Base-by-base conservation (phyloP, 176 grass and related monocot genomes). In the Avena atlantica region DNA sequence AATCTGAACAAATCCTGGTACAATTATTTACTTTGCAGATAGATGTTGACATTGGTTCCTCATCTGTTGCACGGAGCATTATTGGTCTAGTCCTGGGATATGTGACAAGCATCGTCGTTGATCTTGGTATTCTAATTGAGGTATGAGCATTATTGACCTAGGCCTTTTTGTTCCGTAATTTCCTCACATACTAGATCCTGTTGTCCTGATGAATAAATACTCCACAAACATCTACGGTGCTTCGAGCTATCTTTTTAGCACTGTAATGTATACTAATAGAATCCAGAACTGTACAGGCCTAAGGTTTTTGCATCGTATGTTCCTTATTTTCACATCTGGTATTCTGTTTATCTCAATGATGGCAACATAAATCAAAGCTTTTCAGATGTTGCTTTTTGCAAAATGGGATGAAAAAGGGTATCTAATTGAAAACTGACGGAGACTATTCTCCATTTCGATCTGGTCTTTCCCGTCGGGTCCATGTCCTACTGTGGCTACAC, bases 11-110 rank as follows among this genome's bases (percentile, higher is more conserved):
- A 50, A 58, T 68, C 8, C 6, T 3, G 15, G 69, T 59, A 80
- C 44, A 49, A 58, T 8, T 23, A 88, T 21, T 90, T 76, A 82
- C 68, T 87, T 23, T 94, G 90, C 93, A 96, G 96, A 96, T 98
- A 86, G 96, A 98, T 85, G 96, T 98, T 60, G 93, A 98, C 60
- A 98, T 98, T 76, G 96, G 96, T 70, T 98, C 96, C 37, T 98
- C 96, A 11, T 94, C 96, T 37, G 93, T 98, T 69, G 96, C 96
- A 70, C 91, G 92, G 80, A 96, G 93, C 51, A 98, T 98, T 78
- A 98, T 98, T 86, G 87, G 90, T 86, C 87, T 98, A 79, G 96
- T 98, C 85, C 84, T 98, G 82, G 93, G 93, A 90, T 98, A 98
- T 78, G 89, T 98, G 69, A 98, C 96, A 86, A 89, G 92, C 78